A percentile compares a stretch with the other conserved stretches of the same genome.
Evolutionary conservation across 2,329 filamentous ascomycete species (phyloP).

Genomic region (Colletotrichum trifolii): DNA sequence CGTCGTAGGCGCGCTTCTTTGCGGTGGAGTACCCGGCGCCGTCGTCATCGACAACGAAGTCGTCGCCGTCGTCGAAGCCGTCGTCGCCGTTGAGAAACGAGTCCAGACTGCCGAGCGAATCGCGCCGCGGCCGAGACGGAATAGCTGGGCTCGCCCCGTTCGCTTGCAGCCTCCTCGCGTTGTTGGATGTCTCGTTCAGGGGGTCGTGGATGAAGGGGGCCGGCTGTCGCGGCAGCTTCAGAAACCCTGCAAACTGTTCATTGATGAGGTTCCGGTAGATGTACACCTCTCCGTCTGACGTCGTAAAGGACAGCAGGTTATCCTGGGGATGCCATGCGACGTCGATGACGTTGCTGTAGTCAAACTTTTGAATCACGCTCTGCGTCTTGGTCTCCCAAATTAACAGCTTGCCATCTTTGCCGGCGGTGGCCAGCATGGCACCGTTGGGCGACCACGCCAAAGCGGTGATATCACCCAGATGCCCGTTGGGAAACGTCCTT

Average conservation of each 20-base stretch:
- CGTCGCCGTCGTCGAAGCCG: slow-evolving; percentile 68
- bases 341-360: slow-evolving; percentile 86
- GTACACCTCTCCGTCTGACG: slow-evolving; percentile 90
- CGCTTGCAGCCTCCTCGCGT: slow-evolving; percentile 64
- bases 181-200: slow-evolving; percentile 74
- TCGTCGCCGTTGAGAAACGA: slow-evolving; percentile 77
- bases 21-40: slow-evolving; percentile 85
- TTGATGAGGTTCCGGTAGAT: slow-evolving; percentile 81
- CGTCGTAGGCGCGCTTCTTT: slow-evolving; percentile 62
- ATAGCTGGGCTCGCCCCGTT: slow-evolving; percentile 30
- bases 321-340: slow-evolving; percentile 91
- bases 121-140: slow-evolving; percentile 59
- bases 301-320: slow-evolving; percentile 92
- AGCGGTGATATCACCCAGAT: slow-evolving; percentile 86
- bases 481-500: slow-evolving; percentile 79
- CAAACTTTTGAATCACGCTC: slow-evolving; percentile 79
- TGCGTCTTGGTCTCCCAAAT: slow-evolving; percentile 94
- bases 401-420: slow-evolving; percentile 74
- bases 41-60: slow-evolving; percentile 95
- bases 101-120: slow-evolving; percentile 81
- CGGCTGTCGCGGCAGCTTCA: slow-evolving; percentile 73
- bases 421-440: slow-evolving; percentile 80
- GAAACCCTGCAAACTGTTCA: slow-evolving; percentile 65
- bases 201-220: slow-evolving; percentile 90
- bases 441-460: slow-evolving; percentile 96